Conservation (phyloP, 192 early-diverging fungal species). For the Radiomyces spectabilis region DNA sequence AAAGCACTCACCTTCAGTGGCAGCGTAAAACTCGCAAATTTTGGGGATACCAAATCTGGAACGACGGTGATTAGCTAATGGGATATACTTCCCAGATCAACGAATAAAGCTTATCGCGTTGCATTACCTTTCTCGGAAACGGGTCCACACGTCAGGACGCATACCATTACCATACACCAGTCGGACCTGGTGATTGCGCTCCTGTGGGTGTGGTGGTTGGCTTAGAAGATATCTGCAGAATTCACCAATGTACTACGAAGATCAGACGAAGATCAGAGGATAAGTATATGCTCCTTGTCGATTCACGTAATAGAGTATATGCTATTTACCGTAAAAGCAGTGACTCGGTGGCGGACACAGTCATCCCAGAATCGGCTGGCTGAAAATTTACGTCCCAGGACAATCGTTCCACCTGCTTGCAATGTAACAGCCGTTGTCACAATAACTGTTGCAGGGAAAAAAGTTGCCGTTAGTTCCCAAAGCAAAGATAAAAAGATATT, state of each 20-base stretch:
- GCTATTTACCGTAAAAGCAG: constrained; percentile 29
- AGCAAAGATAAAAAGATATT: constrained; percentile 6
- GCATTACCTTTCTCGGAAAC: constrained; percentile 30
- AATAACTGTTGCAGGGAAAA: constrained; percentile 20
- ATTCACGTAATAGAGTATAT: not conserved
- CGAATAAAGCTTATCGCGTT: too few species aligned
- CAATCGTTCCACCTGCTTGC: constrained; percentile 33
- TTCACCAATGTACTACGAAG: constrained; percentile 58
- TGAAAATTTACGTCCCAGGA: constrained; percentile 51
- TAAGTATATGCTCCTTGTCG: not conserved
- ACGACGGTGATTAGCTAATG: too few species aligned
- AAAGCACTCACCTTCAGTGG: constrained; percentile 61
- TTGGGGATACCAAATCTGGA: constrained; percentile 50
- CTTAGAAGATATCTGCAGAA: constrained; percentile 56
- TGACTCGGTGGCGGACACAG: constrained; percentile 34
- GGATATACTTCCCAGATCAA: too few species aligned
- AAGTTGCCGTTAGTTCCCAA: too few species aligned
- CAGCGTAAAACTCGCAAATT: constrained; percentile 61
- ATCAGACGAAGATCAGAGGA: constrained; percentile 1
- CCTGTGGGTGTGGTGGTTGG: constrained; percentile 36
- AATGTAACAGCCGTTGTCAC: constrained; percentile 19
- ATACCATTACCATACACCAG: constrained; percentile 63
- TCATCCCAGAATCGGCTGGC: constrained; percentile 43
- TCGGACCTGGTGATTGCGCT: constrained; percentile 46
- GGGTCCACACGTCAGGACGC: constrained; percentile 58